phyloP scores from a whole-genome alignment of 495 filamentous ascomycete genomes.

The Usnea hakonensis region DNA sequence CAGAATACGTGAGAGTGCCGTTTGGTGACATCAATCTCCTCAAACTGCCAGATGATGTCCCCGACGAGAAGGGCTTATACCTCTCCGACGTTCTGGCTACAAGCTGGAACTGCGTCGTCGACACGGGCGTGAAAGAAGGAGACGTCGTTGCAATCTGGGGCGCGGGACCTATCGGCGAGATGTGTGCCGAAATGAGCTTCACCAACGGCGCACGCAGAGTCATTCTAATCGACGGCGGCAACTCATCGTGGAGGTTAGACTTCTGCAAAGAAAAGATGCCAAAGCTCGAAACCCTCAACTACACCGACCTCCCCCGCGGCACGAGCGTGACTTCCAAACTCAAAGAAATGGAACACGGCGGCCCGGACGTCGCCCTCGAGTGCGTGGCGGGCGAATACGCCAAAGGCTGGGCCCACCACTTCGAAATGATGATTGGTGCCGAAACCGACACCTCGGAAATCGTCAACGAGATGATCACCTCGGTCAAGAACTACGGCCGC shows the following conservation, averaged over 20 bases:
- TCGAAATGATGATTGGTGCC: constrained; percentile 62
- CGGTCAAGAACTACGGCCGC: constrained; percentile 66
- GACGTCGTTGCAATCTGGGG: constrained; percentile 84
- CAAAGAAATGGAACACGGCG: constrained; percentile 62
- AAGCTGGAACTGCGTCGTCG: constrained; percentile 73
- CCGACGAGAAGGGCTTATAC: constrained; percentile 81
- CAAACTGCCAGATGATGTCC: constrained; percentile 68
- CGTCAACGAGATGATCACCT: constrained; percentile 78
- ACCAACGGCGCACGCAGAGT: constrained; percentile 65
- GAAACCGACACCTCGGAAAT: constrained; percentile 87
- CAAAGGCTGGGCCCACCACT: constrained; percentile 72
- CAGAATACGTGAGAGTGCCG: constrained; percentile 81
- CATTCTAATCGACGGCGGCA: constrained; percentile 72
- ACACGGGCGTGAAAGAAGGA: constrained; percentile 70
- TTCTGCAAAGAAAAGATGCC: constrained; percentile 58
- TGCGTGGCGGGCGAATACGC: constrained; percentile 80
- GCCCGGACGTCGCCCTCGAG: constrained; percentile 74
- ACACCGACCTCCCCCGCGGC: constrained; percentile 41
- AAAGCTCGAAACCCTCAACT: constrained; percentile 54
- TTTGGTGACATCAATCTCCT: constrained; percentile 78
- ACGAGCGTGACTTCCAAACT: constrained; percentile 60
- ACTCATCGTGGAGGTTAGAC: constrained; percentile 54
- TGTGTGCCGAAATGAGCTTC: constrained; percentile 65
- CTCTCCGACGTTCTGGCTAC: constrained; percentile 75
- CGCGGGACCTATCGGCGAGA: constrained; percentile 70